These are phyloP conservation scores for Peronospora tabacina DNA, from an alignment of 352 stramenopile genomes.

Conservation along the genomic window DNA sequence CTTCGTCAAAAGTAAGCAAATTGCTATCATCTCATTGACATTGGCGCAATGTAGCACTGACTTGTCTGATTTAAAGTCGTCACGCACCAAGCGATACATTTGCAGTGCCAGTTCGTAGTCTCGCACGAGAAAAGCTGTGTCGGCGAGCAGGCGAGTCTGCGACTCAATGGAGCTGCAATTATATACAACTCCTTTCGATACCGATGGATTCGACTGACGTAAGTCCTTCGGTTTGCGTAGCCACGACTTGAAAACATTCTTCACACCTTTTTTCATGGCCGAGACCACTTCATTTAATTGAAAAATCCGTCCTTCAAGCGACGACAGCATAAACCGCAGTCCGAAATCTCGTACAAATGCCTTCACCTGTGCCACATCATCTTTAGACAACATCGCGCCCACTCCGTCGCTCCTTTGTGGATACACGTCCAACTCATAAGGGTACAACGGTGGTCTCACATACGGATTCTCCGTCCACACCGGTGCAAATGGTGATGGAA, in stretches of 20 bases:
- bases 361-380: constrained; percentile 57
- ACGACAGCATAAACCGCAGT: constrained; percentile 66
- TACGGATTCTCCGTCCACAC: constrained; percentile 54
- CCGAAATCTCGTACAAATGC: constrained; percentile 75
- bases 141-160: constrained; percentile 82
- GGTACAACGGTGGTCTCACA: constrained; percentile 49
- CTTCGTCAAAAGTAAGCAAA: constrained; percentile 73
- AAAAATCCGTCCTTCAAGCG: constrained; percentile 76
- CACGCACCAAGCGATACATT: constrained; percentile 86
- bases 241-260: constrained; percentile 90
- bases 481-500: constrained; percentile 26
- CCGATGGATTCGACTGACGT: constrained; percentile 15
- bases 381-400: constrained; percentile 47
- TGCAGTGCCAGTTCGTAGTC: constrained; percentile 86
- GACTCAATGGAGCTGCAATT: constrained; percentile 83
- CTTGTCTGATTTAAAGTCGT: constrained; percentile 89
- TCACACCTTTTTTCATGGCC: constrained; percentile 87
- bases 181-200: constrained; percentile 41
- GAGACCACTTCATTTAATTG: constrained; percentile 86
- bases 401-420: constrained; percentile 23
- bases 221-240: constrained; percentile 84
- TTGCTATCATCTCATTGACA: constrained; percentile 84
- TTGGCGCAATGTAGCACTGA: constrained; percentile 74
- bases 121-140: constrained; percentile 85
- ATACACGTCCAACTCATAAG: constrained; percentile 27